Evolutionary conservation across 768 basidiomycete genomes (phyloP).

Genomic region (Mycena rosella): DNA sequence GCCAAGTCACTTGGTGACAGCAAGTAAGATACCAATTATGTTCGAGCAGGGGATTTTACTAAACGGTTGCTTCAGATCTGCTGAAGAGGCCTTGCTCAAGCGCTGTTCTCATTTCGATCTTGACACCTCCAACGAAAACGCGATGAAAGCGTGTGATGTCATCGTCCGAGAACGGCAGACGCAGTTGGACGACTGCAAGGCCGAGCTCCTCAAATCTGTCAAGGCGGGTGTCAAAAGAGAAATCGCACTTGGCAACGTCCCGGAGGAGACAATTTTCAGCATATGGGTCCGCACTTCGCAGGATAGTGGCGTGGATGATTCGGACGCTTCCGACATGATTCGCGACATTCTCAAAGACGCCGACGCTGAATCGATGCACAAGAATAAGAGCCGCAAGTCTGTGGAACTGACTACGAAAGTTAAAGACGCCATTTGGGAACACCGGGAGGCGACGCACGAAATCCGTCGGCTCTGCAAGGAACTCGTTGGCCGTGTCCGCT

Average conservation of each 20-base stretch:
- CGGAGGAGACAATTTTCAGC: constrained; percentile 82
- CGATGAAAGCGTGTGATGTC: constrained; percentile 93
- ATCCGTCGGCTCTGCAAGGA: constrained; percentile 90
- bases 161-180: constrained; percentile 86
- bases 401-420: constrained; percentile 64
- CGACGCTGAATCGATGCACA: constrained; percentile 60
- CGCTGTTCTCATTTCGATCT: constrained; percentile 96
- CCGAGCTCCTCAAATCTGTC: constrained; percentile 77
- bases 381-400: constrained; percentile 68
- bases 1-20: constrained; percentile 90
- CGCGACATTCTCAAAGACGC: constrained; percentile 72
- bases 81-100: constrained; percentile 93
- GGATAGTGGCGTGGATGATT: constrained; percentile 81
- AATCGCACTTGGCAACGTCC: constrained; percentile 71
- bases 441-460: constrained; percentile 89
- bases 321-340: constrained; percentile 77
- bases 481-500: constrained; percentile 89
- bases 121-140: constrained; percentile 77
- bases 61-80: constrained; percentile 64
- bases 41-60: constrained; percentile 1
- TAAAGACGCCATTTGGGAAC: constrained; percentile 80
- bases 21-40: constrained; percentile 65
- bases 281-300: constrained; percentile 80
- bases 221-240: constrained; percentile 76
- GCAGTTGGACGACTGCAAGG: constrained; percentile 84